phyloP scores from a whole-genome alignment of 2,329 filamentous ascomycete species.

The Byssothecium circinans region DNA sequence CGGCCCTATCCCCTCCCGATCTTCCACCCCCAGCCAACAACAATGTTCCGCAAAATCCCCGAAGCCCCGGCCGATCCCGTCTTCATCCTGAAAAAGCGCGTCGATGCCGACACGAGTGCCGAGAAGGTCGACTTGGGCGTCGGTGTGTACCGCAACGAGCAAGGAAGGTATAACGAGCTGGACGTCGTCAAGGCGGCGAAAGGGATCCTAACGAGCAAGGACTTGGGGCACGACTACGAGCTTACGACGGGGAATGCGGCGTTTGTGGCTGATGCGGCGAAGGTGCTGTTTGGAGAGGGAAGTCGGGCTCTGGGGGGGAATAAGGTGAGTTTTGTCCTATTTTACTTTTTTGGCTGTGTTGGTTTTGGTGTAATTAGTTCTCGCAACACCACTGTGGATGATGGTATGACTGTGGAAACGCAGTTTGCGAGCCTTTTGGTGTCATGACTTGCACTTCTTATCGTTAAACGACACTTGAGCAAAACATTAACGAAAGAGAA shows the following conservation, averaged over 20 bases:
- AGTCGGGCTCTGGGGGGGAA: conserved; percentile 1
- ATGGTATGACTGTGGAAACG: too few species aligned
- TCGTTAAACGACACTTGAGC: too few species aligned
- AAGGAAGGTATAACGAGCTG: conserved; percentile 38
- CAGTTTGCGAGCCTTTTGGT: too few species aligned
- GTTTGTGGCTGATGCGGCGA: conserved; percentile 34
- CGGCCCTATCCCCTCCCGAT: too few species aligned
- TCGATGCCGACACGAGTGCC: conserved; percentile 30
- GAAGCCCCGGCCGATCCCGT: conserved; percentile 37
- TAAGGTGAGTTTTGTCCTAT: neutral
- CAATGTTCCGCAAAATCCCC: conserved; percentile 15
- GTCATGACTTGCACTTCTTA: too few species aligned
- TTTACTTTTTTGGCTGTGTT: too few species aligned
- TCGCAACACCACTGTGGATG: too few species aligned
- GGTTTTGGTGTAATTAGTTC: neutral
- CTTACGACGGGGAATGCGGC: conserved; percentile 37
- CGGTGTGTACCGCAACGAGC: conserved; percentile 42
- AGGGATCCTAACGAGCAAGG: conserved; percentile 13
- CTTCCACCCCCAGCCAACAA: too few species aligned
- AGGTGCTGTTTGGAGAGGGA: conserved; percentile 35
- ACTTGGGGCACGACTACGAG: conserved; percentile 28
- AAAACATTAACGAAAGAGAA: too few species aligned
- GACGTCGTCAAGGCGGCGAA: conserved; percentile 22
- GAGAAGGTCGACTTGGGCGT: conserved; percentile 44
- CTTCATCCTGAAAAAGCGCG: conserved; percentile 36